A percentile compares a stretch with the other conserved stretches of the same genome.
Conservation (phyloP, 768 basidiomycete genomes). For the Tephrocybe sp. region DNA sequence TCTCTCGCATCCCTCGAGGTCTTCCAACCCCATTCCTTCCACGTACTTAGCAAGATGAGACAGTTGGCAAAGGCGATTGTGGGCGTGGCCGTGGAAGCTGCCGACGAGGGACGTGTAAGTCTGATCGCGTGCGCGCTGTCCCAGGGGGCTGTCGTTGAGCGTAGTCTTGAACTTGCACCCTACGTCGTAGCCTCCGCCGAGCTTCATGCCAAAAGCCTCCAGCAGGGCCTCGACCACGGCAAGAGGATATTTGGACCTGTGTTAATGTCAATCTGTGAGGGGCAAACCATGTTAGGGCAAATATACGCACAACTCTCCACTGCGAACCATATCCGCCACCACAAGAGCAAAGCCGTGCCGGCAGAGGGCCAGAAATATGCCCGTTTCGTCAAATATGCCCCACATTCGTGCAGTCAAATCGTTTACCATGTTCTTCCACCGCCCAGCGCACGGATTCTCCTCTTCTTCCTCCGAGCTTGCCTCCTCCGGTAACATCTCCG, state of each 20-base stretch:
- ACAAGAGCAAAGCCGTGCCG: background rate
- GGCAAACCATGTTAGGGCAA: no score
- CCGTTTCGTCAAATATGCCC: conserved; percentile 1
- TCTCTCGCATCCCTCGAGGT: no score
- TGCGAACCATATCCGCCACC: background rate
- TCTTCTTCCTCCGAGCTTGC: conserved; percentile 1
- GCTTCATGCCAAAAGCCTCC: conserved; percentile 11
- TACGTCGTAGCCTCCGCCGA: conserved; percentile 20
- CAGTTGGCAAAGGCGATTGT: conserved; percentile 21
- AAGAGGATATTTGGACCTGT: conserved; percentile 23
- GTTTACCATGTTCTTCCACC: conserved; percentile 4
- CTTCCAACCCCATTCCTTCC: no score
- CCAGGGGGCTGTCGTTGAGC: conserved; percentile 17
- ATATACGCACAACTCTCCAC: background rate
- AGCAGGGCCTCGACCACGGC: conserved; percentile 17
- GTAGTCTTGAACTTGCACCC: conserved; percentile 22
- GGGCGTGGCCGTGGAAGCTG: conserved; percentile 9
- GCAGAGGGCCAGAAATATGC: background rate
- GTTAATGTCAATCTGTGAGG: no score
- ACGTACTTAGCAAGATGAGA: conserved; percentile 18
- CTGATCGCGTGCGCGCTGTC: conserved; percentile 4
- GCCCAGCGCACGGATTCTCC: conserved; percentile 4
- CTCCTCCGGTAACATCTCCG: no score
- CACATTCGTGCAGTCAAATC: background rate
- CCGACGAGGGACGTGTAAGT: conserved; percentile 12